Conservation (phyloP, 805 yeast species). For the Kazachstania psychrophila region DNA sequence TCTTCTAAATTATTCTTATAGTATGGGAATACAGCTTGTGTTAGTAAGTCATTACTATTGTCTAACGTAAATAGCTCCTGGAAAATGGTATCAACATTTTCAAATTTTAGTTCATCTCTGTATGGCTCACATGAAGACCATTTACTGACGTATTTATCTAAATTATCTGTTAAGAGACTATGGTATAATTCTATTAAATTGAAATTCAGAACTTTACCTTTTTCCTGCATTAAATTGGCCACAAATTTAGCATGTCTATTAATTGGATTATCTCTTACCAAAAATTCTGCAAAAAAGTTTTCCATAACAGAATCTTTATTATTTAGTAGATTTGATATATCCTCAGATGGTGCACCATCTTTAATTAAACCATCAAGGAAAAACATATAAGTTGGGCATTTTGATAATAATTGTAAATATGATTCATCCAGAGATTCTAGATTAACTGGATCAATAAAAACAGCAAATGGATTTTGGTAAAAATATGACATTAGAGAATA, state of each 20-base stretch:
- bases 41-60: conserved; percentile 24
- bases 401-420: conserved; percentile 20
- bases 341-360: conserved; percentile 21
- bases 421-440: conserved; percentile 21
- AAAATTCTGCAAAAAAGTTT: conserved; percentile 27
- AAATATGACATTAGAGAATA: conserved; percentile 30
- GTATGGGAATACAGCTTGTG: conserved; percentile 27
- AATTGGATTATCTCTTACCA: conserved; percentile 29
- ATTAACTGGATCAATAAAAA: conserved; percentile 30
- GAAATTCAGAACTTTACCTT: conserved; percentile 20
- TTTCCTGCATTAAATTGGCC: conserved; percentile 19
- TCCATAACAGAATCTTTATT: conserved; percentile 21
- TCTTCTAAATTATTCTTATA: conserved; percentile 27
- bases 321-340: conserved; percentile 19
- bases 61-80: conserved; percentile 29
- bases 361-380: conserved; percentile 26
- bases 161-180: conserved; percentile 19
- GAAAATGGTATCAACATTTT: conserved; percentile 26
- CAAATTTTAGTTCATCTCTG: conserved; percentile 18
- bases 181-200: conserved; percentile 27
- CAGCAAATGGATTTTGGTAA: conserved; percentile 28
- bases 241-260: conserved; percentile 26
- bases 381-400: conserved; percentile 30
- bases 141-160: conserved; percentile 14
- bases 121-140: conserved; percentile 23